Evolutionary conservation across 2,329 filamentous ascomycete genomes (phyloP).

Genomic region (Aspergillus sergii): DNA sequence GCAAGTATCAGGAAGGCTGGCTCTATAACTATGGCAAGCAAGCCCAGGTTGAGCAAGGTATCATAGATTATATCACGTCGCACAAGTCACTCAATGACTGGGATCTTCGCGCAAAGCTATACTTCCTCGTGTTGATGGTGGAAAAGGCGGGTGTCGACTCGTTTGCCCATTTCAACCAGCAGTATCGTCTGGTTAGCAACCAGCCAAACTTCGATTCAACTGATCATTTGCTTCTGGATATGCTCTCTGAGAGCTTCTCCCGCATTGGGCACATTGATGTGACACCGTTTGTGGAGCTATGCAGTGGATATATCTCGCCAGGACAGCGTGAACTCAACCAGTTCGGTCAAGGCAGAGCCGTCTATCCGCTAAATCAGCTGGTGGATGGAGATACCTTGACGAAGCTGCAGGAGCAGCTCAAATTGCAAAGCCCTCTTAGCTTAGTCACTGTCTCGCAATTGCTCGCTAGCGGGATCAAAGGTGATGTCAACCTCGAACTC

Average conservation of each 20-base stretch:
- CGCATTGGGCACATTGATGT: not conserved
- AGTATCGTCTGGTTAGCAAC: not conserved
- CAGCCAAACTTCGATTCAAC: not conserved
- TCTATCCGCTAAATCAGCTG: not conserved
- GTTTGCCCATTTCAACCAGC: not conserved
- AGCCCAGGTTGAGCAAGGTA: not conserved
- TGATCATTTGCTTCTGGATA: not conserved
- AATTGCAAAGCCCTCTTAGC: not conserved
- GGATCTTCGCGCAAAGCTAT: not conserved
- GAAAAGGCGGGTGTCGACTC: not conserved
- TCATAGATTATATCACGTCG: not conserved
- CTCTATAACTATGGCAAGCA: not conserved
- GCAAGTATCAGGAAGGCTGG: not conserved
- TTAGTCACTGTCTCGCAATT: not conserved
- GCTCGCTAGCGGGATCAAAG: not conserved
- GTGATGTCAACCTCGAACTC: not conserved
- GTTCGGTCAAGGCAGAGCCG: not conserved
- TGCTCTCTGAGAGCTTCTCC: not conserved
- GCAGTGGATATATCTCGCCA: not conserved
- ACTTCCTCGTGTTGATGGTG: not conserved
- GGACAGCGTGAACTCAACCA: not conserved
- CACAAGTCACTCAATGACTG: not conserved
- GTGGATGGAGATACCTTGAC: not conserved
- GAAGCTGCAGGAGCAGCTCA: not conserved
- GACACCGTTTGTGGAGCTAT: not conserved